Base-by-base conservation (phyloP, 257 asterid species). In the Jacaranda mimosifolia region DNA sequence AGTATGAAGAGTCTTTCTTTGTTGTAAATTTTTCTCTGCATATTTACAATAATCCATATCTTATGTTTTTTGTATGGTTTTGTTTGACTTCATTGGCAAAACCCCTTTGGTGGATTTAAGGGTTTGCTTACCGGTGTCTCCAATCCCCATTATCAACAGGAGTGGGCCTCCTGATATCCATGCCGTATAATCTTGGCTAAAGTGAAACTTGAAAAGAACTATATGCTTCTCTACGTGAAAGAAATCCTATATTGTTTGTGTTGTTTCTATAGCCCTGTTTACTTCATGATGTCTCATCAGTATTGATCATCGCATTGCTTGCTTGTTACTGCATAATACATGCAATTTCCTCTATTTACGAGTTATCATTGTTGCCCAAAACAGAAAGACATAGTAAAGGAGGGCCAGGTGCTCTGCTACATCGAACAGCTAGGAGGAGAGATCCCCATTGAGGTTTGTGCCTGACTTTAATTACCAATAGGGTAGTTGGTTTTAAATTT, bases 331-430 rank as follows among this genome's bases (percentile, higher is more conserved):
- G 48, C 69, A 43, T 32, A 45, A 26, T 14, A 46, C 38, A 56
- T 35, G 38, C 69, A 55, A 70, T 58, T 81, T 77, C 77, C 35
- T 43, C 59, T 56, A n/a, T 49, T 73, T 53, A 82, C 78, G 46
- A 40, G 36, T 26, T 68, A 48, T 48, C 78, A 4, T 62, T 79
- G 46, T 74, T 80, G 79, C 46, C 63, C 58, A 49, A n/a, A n/a
- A 82, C 91, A 94, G 98, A 94, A 91, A 74, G 97, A 91, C 76
- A 71, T 15, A 40, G 98, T 92, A 60, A 94, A 87, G 91, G 97
- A 94, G 83, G 99, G 99, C 13, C 93, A 94, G 85, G 94, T 84
- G 80, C 80, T 94, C 70, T 94, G 97, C 94, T 94, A 82, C 86
- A 88, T 94, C 71, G 97, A 94, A 46, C 99, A 94, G 88, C 92